Evolutionary conservation across 345 rosid genomes (phyloP), one percentile per base, ranked within the genome.

Genomic region (Moricandia arvensis): DNA sequence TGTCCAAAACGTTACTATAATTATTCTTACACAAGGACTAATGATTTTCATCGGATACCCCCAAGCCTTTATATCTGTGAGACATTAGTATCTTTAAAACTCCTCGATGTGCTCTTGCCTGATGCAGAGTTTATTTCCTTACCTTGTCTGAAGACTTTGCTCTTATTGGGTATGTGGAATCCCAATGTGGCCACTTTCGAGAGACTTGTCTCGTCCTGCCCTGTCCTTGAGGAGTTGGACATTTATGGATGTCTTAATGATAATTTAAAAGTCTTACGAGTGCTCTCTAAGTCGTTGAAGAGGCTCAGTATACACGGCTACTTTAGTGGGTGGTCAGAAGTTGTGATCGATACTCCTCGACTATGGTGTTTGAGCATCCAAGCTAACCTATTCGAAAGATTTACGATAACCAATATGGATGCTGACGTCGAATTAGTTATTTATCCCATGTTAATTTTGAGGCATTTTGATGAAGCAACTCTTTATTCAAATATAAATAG

Each of bases 171-270:
- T 49, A 33, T 34, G 26, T 51, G 2, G 47, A 8, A 31, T 33
- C 7, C 17, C n/a, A 38, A 62, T 3, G 69, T 6, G 2, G 24
- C 63, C 37, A 58, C 37, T 24, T 57, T 35, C 4, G 63, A 64
- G 77, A 73, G 21, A 37, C 71, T 73, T 35, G 18, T 73, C 63
- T 63, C 13, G 10, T 59, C 18, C 18, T 7, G 38, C 37, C 63
- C 38, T 7, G 63, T 59, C 5, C 31, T 59, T 1, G 63, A 59
- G 18, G 63, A 59, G 5, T 29, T 59, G 3, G 16, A 59, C 18
- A 13, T 59, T 47, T 47, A n/a, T 47, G 18, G 17, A n/a, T 29
- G 6, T 11, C 35, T 21, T 12, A 55, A 21, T 55, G 7, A 4
- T 18, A 9, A 55, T 47, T 18, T 15, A 47, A 47, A 47, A 5